phyloP scores from a whole-genome alignment of 495 filamentous ascomycete genomes.

The Trichocladium uniseriatum region DNA sequence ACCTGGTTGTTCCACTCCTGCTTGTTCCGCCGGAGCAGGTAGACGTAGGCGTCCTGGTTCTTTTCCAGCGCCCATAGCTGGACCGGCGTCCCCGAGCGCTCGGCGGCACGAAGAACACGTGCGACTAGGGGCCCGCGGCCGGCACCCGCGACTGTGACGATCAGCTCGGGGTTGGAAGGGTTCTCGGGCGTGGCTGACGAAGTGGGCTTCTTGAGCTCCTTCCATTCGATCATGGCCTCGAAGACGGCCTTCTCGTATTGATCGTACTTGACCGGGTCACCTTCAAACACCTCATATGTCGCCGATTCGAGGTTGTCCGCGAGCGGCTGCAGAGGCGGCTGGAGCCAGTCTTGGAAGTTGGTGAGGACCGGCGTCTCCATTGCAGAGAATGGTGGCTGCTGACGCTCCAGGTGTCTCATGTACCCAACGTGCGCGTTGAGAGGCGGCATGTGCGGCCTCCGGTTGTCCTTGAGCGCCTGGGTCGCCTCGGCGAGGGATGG shows the following conservation, averaged over 20 bases:
- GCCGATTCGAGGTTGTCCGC: constrained; percentile 94
- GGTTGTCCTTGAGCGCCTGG: constrained; percentile 27
- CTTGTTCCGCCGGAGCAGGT: constrained; percentile 78
- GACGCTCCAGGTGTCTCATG: constrained; percentile 70
- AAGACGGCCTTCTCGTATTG: constrained; percentile 84
- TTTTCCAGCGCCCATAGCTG: constrained; percentile 92
- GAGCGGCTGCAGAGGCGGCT: constrained; percentile 87
- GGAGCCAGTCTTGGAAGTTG: constrained; percentile 78
- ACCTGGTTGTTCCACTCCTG: constrained; percentile 65
- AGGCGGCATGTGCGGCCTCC: constrained; percentile 19
- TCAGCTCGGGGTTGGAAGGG: constrained; percentile 51
- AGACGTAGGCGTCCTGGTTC: constrained; percentile 93
- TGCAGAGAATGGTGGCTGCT: constrained; percentile 55
- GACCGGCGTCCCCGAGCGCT: constrained; percentile 63
- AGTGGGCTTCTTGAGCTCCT: constrained; percentile 55
- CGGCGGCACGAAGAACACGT: constrained; percentile 69
- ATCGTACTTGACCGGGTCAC: constrained; percentile 94
- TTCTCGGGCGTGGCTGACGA: constrained; percentile 37
- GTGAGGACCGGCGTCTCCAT: constrained; percentile 34
- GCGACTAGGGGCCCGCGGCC: constrained; percentile 88
- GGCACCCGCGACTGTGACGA: constrained; percentile 87
- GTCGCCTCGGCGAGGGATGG: constrained; percentile 58
- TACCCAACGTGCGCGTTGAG: constrained; percentile 61
- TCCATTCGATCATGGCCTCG: constrained; percentile 76
- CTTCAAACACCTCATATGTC: constrained; percentile 98